A percentile compares a stretch with the other conserved stretches of the same genome.
phyloP scores from a whole-genome alignment of 2,329 filamentous ascomycete genomes.

The Penicillium sp. region DNA sequence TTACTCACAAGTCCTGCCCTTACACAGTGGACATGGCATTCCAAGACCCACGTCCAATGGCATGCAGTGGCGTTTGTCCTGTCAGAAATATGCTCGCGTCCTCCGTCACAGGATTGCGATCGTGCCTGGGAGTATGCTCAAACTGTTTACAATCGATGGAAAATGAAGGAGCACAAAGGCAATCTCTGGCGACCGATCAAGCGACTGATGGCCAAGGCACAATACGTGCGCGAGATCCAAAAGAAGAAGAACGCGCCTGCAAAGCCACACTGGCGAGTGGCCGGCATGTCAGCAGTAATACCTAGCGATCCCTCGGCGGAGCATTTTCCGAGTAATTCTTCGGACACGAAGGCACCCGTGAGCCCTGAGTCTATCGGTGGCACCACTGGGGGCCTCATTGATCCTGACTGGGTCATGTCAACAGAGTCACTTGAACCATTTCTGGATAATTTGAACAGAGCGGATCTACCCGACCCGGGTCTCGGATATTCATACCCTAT shows the following conservation, averaged over 20 bases:
- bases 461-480: not conserved
- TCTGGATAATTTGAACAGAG: not conserved
- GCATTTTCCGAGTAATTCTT: not conserved
- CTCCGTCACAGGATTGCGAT: constrained; percentile 56
- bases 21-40: constrained; percentile 64
- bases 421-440: not conserved
- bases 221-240: constrained; percentile 9
- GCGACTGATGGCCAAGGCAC: constrained; percentile 13
- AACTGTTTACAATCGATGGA: constrained; percentile 33
- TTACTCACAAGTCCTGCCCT: constrained; percentile 63
- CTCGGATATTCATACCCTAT: not conserved
- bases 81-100: constrained; percentile 62
- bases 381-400: not conserved
- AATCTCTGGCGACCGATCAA: constrained; percentile 14
- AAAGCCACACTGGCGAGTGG: not conserved
- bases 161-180: constrained; percentile 9
- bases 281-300: not conserved
- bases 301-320: not conserved
- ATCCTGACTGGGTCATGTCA: not conserved
- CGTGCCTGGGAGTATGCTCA: constrained; percentile 62
- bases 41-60: constrained; percentile 65
- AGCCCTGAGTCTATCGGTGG: not conserved
- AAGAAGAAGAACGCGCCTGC: not conserved
- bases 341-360: not conserved
- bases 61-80: constrained; percentile 64